Evolutionary conservation across 441 rosid genomes (phyloP), one percentile per base, ranked within the genome.

Genomic region (Geranium incanum): DNA sequence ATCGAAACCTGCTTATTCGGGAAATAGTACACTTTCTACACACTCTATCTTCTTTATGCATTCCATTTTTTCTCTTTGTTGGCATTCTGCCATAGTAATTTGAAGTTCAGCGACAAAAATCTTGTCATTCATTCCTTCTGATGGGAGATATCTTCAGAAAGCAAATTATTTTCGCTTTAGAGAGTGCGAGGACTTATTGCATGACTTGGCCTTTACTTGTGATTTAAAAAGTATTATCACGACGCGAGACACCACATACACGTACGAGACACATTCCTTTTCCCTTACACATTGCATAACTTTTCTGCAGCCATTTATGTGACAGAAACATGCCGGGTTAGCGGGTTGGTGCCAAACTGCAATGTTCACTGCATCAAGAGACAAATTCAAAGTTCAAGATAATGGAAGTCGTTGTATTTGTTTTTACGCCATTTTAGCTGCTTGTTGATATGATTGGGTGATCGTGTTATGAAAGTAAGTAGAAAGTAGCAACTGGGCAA

Each of bases 131-230:
- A 38, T 38, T 1, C 41, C 8, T 55, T 55, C 62, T 55, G 21
- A n/a, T 15, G 62, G 62, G 21, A n/a, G 62, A 55, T 55, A 15
- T 55, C 19, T 15, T 55, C 62, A 55, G 62, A 15, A 55, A 55
- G 62, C 21, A 55, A 55, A 55, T n/a, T 55, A 55, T 38, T 55
- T 55, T 55, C 62, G 15, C 62, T 55, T 55, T 55, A n/a, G 62
- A 52, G 13, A 3, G 16, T 52, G 59, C 19, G 13, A 12, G 18
- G 16, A 52, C 59, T 52, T 13, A 15, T 1, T 28, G 33, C 1
- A n/a, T 52, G 16, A 15, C 6, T 12, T 15, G 19, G 63, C 18
- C 21, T 15, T 59, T 59, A 59, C 12, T 18, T 16, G 33, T 59
- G 7, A 18, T 59, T 59, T 18, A 59, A 28, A 28, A 28, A 59